A percentile compares a stretch with the other conserved stretches of the same genome.
Evolutionary conservation across 176 grass and related monocot species (phyloP).

Genomic region (Ampelocalamus luodianensis): DNA sequence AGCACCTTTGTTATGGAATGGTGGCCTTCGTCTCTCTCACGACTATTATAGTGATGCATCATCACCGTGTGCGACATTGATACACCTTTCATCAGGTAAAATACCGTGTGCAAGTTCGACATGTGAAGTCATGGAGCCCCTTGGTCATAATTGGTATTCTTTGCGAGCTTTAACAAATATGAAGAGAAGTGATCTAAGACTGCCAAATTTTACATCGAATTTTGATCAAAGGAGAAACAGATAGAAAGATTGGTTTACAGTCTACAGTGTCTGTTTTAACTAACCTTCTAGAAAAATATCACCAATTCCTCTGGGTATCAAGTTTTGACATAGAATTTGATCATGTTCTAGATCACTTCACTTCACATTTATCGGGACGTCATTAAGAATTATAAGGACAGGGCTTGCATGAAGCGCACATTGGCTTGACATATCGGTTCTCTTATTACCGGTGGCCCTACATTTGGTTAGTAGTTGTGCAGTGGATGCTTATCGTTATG

Average conservation of each 20-base stretch:
- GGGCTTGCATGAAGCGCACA: neutral
- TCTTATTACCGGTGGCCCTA: neutral
- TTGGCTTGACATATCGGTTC: neutral
- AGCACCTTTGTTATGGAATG: neutral
- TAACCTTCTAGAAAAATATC: neutral
- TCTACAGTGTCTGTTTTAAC: neutral
- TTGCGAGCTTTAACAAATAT: conserved; percentile 13
- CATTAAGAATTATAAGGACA: neutral
- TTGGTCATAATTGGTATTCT: neutral
- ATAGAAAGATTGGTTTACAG: conserved; percentile 31
- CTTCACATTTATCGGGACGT: conserved; percentile 24
- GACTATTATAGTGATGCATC: conserved; percentile 10
- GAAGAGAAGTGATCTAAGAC: conserved; percentile 43
- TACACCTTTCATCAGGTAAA: neutral
- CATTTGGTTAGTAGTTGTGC: conserved; percentile 33
- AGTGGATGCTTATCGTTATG: conserved; percentile 7
- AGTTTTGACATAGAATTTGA: no score
- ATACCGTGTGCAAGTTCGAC: neutral
- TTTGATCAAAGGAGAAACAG: no score
- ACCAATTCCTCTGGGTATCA: neutral
- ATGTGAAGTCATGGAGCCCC: neutral
- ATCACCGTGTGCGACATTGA: neutral
- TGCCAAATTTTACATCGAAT: no score
- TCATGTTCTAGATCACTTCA: no score
- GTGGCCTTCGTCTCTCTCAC: neutral